These are phyloP conservation scores for Sphaerulina vaccinii DNA, from an alignment of 2,329 filamentous ascomycete species.

Conservation along the genomic window DNA sequence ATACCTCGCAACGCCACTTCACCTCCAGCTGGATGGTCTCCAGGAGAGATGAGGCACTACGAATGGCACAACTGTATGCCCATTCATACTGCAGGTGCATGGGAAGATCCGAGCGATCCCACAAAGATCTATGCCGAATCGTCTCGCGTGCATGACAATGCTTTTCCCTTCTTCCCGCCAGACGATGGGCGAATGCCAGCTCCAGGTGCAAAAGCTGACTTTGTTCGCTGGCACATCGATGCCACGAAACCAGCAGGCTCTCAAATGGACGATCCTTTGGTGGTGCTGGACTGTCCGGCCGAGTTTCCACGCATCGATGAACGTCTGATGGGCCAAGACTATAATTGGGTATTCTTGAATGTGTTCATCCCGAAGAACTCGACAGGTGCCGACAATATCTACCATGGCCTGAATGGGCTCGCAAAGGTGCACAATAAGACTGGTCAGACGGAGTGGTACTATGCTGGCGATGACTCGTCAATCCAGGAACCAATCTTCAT, in stretches of 20 bases:
- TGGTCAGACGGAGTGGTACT: conserved; percentile 37
- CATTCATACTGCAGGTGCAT: conserved; percentile 45
- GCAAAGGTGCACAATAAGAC: conserved; percentile 23
- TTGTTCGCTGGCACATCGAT: conserved; percentile 46
- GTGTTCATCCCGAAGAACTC: conserved; percentile 38
- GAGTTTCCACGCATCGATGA: conserved; percentile 51
- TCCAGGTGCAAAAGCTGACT: conserved; percentile 43
- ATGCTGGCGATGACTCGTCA: conserved; percentile 41
- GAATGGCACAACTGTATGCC: conserved; percentile 37
- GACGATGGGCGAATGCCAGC: conserved; percentile 34
- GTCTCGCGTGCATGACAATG: conserved; percentile 43
- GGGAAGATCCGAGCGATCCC: conserved; percentile 35
- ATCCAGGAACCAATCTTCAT: conserved; percentile 58
- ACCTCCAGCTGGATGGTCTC: conserved; percentile 21
- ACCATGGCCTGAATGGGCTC: conserved; percentile 25
- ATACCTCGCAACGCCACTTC: conserved; percentile 25
- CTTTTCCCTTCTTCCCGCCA: conserved; percentile 47
- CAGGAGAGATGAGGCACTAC: conserved; percentile 21
- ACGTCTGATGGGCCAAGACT: conserved; percentile 42
- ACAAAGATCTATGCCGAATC: conserved; percentile 43
- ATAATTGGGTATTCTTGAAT: conserved; percentile 44
- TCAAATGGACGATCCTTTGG: conserved; percentile 32
- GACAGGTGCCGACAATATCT: conserved; percentile 38
- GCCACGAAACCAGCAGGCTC: conserved; percentile 30
- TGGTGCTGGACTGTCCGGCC: conserved; percentile 41